These are phyloP conservation scores for Musa troglodytarum DNA, from an alignment of 176 grass and related monocot genomes.

Conservation along the genomic window DNA sequence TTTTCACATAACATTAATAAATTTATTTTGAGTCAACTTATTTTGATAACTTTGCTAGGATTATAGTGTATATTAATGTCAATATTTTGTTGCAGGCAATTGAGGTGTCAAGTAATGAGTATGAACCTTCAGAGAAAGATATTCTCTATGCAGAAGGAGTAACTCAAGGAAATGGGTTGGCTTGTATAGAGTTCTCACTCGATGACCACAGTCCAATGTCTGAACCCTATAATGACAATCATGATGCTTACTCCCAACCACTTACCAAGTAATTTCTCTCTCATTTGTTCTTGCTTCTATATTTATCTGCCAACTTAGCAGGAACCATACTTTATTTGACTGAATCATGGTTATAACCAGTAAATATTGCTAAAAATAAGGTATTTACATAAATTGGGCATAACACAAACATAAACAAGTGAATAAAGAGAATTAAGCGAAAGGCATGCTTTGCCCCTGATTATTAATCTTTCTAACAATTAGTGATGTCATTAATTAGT, in stretches of 20 bases:
- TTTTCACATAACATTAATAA: not conserved
- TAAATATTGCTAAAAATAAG: not conserved
- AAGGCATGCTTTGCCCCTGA: not conserved
- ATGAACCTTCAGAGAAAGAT: slow-evolving; percentile 91
- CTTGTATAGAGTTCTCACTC: slow-evolving; percentile 77
- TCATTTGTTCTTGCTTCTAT: not conserved
- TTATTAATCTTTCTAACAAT: too few relatives aligned
- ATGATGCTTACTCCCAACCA: slow-evolving; percentile 51
- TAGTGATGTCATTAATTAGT: not conserved
- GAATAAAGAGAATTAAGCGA: not conserved
- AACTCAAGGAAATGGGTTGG: slow-evolving; percentile 87
- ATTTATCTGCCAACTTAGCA: not conserved
- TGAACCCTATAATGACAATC: slow-evolving; percentile 60
- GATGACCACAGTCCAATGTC: slow-evolving; percentile 85
- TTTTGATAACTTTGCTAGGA: not conserved
- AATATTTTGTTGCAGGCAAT: slow-evolving; percentile 57
- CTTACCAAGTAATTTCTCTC: slow-evolving; percentile 49
- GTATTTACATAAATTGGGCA: not conserved
- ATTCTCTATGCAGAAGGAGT: slow-evolving; percentile 89
- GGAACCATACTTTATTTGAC: not conserved
- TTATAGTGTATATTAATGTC: not conserved
- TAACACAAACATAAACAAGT: not conserved
- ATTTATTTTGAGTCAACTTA: not conserved
- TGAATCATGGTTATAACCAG: not conserved
- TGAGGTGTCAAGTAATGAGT: slow-evolving; percentile 95